phyloP scores from a whole-genome alignment of 768 basidiomycete genomes.

The Tremella fuciformis region DNA sequence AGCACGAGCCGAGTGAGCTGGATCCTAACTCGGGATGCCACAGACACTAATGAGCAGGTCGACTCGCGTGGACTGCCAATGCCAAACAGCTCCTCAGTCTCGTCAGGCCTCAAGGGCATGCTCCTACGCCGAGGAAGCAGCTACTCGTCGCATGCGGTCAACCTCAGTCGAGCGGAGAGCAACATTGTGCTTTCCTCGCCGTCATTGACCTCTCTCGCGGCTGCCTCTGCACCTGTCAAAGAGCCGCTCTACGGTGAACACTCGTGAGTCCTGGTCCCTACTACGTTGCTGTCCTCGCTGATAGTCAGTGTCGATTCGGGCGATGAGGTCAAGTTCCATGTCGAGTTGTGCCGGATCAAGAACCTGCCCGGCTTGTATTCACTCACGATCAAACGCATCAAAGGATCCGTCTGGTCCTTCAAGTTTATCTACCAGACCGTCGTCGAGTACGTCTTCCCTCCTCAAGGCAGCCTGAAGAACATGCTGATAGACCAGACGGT shows the following conservation, averaged over 20 bases:
- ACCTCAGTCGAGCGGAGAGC: slow-evolving; percentile 26
- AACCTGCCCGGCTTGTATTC: slow-evolving; percentile 85
- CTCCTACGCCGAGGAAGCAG: slow-evolving; percentile 88
- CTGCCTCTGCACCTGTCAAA: slow-evolving; percentile 39
- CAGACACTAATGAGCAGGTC: slow-evolving; percentile 57
- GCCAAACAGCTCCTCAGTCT: slow-evolving; percentile 66
- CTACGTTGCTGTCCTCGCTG: background rate
- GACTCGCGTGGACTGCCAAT: slow-evolving; percentile 85
- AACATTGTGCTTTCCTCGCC: slow-evolving; percentile 25
- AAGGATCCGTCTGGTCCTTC: slow-evolving; percentile 84
- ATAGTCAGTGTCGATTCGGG: slow-evolving; percentile 68
- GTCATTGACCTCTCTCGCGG: slow-evolving; percentile 32
- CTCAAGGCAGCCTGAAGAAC: background rate
- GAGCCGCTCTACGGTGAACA: slow-evolving; percentile 70
- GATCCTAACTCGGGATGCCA: background rate
- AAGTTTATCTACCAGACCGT: slow-evolving; percentile 53
- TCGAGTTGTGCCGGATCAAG: slow-evolving; percentile 87
- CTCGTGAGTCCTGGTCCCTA: slow-evolving; percentile 31
- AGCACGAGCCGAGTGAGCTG: slow-evolving; percentile 78
- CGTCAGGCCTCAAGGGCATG: slow-evolving; percentile 80
- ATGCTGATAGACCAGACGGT: slow-evolving; percentile 8
- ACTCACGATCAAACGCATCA: slow-evolving; percentile 85
- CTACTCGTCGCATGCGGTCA: slow-evolving; percentile 55
- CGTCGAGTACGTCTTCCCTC: slow-evolving; percentile 34
- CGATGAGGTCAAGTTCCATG: slow-evolving; percentile 93